Conservation (phyloP, 2,329 filamentous ascomycete species). For the Stachybotrys echinatus region DNA sequence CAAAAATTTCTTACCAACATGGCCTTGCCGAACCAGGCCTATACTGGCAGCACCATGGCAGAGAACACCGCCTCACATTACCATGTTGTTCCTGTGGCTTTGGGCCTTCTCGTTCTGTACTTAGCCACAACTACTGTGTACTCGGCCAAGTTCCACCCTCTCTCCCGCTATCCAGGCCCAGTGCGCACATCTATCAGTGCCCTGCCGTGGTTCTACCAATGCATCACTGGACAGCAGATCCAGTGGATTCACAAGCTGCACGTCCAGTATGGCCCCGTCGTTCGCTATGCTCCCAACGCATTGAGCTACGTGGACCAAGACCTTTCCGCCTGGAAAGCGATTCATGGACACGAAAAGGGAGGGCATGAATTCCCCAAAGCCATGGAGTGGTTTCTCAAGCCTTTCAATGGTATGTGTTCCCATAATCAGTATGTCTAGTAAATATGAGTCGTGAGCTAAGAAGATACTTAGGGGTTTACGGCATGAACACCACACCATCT, state of each 20-base stretch:
- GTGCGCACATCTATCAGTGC: neutral
- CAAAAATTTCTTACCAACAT: too few relatives aligned
- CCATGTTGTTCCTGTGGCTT: too few relatives aligned
- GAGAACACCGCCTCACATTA: too few relatives aligned
- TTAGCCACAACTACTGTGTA: neutral
- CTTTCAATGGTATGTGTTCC: neutral
- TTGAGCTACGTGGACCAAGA: neutral
- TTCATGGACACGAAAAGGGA: neutral
- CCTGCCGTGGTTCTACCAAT: neutral
- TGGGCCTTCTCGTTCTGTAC: too few relatives aligned
- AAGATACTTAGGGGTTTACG: neutral
- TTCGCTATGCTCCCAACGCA: neutral
- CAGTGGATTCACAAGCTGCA: neutral
- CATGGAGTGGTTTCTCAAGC: neutral
- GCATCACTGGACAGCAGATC: neutral
- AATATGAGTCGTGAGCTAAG: neutral
- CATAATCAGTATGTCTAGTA: neutral
- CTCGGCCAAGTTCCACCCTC: constrained; percentile 1
- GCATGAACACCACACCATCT: neutral
- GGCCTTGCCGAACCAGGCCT: too few relatives aligned
- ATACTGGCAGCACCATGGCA: too few relatives aligned
- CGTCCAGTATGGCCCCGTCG: neutral
- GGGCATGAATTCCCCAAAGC: neutral
- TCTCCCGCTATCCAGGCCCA: neutral
- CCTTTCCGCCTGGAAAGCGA: neutral